Evolutionary conservation across 495 filamentous ascomycete species (phyloP), one percentile per base, ranked within the genome.

Genomic region (Chlorociboria aeruginascens): DNA sequence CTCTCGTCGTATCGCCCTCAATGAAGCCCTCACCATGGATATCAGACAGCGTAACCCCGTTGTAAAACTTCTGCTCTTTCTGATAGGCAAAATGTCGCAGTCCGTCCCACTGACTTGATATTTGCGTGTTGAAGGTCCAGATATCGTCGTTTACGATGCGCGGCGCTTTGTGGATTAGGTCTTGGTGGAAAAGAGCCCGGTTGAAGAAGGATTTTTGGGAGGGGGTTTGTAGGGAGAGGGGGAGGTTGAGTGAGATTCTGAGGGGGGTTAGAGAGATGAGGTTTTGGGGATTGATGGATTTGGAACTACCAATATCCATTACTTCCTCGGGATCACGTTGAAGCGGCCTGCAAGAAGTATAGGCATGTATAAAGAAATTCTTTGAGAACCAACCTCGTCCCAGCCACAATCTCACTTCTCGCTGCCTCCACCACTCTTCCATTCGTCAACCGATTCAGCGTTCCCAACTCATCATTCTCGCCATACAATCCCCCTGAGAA

Each of bases 51-150:
- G 70, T 74, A 16, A 75, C 69, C 6, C 79, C 79, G 36, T 82
- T 82, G 55, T 79, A 85, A 52, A 77, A 86, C 12, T 14, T 37
- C 41, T 63, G 54, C 31, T 70, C 69, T 32, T 71, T 64, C 49
- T 79, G 74, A 50, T 79, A 78, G 33, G 58, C 73, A 36, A 60
- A 70, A 54, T 72, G 68, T 10, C 68, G 61, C 30, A 69, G 45
- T 10, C 66, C 66, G 42, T 72, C 69, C 67, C 67, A 70, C 48
- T 70, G 66, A 41, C 59, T 61, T 4, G 58, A 59, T 12, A 63
- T 58, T 64, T 82, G 78, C 10, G 78, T 71, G 58, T 83, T 82
- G 55, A 83, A 76, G 10, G 65, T 69, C 67, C 76, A 69, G 16
- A 73, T 56, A 59, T 81, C 77, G 54, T 81, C 77, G 47, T 79